Evolutionary conservation across 441 rosid genomes (phyloP).

Genomic region (Brassica balearica): DNA sequence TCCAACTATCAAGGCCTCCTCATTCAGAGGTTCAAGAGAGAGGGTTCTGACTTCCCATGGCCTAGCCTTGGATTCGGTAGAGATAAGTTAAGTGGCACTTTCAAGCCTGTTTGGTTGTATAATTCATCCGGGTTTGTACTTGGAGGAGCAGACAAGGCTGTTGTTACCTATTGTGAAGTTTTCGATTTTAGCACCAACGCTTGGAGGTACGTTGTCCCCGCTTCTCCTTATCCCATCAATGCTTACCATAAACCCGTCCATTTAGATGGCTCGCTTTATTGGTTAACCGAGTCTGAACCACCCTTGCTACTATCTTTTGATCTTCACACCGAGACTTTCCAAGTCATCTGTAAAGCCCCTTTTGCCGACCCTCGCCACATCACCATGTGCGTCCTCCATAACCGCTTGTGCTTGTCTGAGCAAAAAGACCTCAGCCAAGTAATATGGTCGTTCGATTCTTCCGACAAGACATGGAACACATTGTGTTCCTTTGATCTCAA

Average conservation of each 20-base stretch:
- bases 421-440: not conserved
- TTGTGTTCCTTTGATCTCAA: not conserved
- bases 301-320: not conserved
- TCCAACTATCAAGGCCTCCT: not conserved
- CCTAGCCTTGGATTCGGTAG: conserved; percentile 2
- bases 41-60: not conserved
- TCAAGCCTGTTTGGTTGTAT: conserved; percentile 9
- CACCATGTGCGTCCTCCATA: not conserved
- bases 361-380: not conserved
- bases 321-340: not conserved
- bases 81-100: not conserved
- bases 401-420: not conserved
- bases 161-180: not conserved
- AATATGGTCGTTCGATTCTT: not conserved
- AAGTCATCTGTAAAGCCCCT: not conserved
- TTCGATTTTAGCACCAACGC: not conserved
- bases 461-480: not conserved
- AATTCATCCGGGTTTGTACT: conserved; percentile 5
- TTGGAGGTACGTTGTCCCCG: not conserved
- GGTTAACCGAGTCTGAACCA: not conserved
- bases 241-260: not conserved
- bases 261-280: not conserved
- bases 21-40: not conserved
- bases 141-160: not conserved
- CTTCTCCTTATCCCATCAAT: conserved; percentile 5